phyloP scores from a whole-genome alignment of 2,329 filamentous ascomycete species.

The Colletotrichum phormii region DNA sequence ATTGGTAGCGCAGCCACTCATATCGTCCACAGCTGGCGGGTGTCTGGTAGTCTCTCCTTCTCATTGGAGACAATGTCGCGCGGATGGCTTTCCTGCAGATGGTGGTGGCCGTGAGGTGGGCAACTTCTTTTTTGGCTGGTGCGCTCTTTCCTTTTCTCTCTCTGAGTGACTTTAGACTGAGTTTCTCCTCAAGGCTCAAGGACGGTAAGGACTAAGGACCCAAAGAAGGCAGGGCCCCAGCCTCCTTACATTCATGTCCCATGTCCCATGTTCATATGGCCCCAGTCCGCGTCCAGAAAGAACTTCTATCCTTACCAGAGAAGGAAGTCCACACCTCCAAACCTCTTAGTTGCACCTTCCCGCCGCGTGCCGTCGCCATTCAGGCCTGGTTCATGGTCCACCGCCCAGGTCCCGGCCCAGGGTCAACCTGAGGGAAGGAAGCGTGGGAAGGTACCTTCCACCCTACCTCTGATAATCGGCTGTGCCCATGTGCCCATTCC shows the following conservation, averaged over 20 bases:
- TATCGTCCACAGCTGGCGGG: slow-evolving; percentile 4
- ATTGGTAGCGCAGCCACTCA: slow-evolving; percentile 17
- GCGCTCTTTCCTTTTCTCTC: slow-evolving; percentile 10
- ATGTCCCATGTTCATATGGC: background rate
- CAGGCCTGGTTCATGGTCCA: slow-evolving; percentile 20
- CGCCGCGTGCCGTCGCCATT: slow-evolving; percentile 27
- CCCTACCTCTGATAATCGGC: slow-evolving; percentile 26
- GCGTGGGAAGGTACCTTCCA: background rate
- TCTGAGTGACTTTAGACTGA: too few relatives aligned
- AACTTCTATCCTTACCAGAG: slow-evolving; percentile 12
- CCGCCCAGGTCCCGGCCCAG: slow-evolving; percentile 17
- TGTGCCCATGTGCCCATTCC: slow-evolving; percentile 32
- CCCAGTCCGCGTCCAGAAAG: slow-evolving; percentile 6
- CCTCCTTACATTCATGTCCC: background rate
- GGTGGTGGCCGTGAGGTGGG: background rate
- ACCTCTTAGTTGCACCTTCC: slow-evolving; percentile 25
- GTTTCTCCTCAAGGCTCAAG: background rate
- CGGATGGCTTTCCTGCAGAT: slow-evolving; percentile 8
- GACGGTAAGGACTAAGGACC: too few relatives aligned
- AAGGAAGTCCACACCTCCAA: slow-evolving; percentile 15
- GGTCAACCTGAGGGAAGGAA: slow-evolving; percentile 7
- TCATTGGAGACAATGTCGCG: slow-evolving; percentile 24
- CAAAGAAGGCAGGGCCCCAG: slow-evolving; percentile 20
- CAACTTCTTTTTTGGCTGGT: background rate
- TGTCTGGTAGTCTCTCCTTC: background rate